Conservation (phyloP, 139 green algal genomes). For the Tetraselmis striata region DNA sequence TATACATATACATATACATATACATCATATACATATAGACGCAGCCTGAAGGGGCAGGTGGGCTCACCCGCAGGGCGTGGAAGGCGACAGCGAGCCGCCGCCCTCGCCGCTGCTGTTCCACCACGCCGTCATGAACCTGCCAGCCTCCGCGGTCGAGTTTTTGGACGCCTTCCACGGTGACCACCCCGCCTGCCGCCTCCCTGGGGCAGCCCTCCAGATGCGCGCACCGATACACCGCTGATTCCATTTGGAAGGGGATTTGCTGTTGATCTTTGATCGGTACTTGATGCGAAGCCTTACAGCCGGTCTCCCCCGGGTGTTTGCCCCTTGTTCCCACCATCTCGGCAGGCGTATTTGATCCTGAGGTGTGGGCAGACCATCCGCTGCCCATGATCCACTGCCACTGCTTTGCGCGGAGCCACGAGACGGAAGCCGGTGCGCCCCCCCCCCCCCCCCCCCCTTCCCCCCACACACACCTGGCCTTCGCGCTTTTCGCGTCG, state of each 20-base stretch:
- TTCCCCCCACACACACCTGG: not conserved
- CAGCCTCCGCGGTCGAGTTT: constrained; percentile 81
- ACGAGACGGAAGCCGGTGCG: constrained; percentile 62
- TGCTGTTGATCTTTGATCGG: too few relatives aligned
- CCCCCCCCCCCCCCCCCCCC: not conserved
- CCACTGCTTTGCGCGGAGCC: constrained; percentile 79
- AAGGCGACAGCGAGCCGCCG: not conserved
- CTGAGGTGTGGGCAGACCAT: constrained; percentile 41
- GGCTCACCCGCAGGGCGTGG: too few relatives aligned
- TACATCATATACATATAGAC: not conserved
- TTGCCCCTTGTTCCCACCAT: too few relatives aligned
- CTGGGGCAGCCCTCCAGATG: too few relatives aligned
- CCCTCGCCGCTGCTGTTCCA: constrained; percentile 32
- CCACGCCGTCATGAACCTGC: constrained; percentile 91
- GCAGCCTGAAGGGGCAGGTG: not conserved
- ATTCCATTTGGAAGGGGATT: not conserved
- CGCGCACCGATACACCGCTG: too few relatives aligned
- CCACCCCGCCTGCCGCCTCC: too few relatives aligned
- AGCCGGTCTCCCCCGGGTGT: too few relatives aligned
- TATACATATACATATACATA: not conserved
- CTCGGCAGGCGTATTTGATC: constrained; percentile 37
- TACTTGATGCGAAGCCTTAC: too few relatives aligned
- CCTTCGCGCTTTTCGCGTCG: too few relatives aligned
- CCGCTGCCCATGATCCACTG: constrained; percentile 79
- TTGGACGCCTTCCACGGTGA: constrained; percentile 72